phyloP scores from a whole-genome alignment of 768 basidiomycete genomes.

The Solioccasus polychromus region DNA sequence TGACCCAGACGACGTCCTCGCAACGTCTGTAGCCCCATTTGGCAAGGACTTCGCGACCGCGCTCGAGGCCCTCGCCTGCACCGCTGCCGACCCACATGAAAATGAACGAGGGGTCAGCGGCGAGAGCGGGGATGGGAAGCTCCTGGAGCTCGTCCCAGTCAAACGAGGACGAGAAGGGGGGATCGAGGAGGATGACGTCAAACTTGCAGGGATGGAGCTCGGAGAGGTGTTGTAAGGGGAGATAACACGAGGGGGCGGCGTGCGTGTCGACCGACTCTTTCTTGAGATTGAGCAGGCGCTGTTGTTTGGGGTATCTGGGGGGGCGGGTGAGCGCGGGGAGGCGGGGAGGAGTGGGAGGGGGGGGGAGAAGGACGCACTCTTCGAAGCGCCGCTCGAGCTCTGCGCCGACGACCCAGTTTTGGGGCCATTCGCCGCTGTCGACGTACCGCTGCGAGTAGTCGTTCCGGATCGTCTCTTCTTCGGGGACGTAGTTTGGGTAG shows the following conservation, averaged over 20 bases:
- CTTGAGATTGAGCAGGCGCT: slow-evolving; percentile 79
- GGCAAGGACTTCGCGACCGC: slow-evolving; percentile 84
- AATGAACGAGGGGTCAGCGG: slow-evolving; percentile 89
- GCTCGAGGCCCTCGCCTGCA: slow-evolving; percentile 85
- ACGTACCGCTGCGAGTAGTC: slow-evolving; percentile 93
- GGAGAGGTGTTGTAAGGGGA: slow-evolving; percentile 56
- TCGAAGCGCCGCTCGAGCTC: slow-evolving; percentile 86
- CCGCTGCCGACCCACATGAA: slow-evolving; percentile 97
- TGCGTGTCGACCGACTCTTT: slow-evolving; percentile 68
- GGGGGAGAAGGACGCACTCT: slow-evolving; percentile 65
- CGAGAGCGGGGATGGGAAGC: slow-evolving; percentile 76
- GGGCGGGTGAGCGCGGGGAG: not conserved
- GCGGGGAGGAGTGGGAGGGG: not conserved
- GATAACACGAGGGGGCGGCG: slow-evolving; percentile 71
- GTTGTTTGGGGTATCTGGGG: slow-evolving; percentile 89
- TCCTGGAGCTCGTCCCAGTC: slow-evolving; percentile 83
- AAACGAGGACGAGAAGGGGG: slow-evolving; percentile 83
- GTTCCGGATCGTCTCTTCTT: slow-evolving; percentile 95
- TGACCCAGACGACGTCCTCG: slow-evolving; percentile 99
- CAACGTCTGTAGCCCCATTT: slow-evolving; percentile 95
- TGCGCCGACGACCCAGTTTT: slow-evolving; percentile 89
- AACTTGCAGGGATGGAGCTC: slow-evolving; percentile 69
- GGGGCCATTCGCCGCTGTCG: slow-evolving; percentile 88
- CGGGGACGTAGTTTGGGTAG: slow-evolving; percentile 81
- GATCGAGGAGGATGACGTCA: slow-evolving; percentile 89